phyloP scores from a whole-genome alignment of 331 rosid species.

The Phaseolus coccineus region DNA sequence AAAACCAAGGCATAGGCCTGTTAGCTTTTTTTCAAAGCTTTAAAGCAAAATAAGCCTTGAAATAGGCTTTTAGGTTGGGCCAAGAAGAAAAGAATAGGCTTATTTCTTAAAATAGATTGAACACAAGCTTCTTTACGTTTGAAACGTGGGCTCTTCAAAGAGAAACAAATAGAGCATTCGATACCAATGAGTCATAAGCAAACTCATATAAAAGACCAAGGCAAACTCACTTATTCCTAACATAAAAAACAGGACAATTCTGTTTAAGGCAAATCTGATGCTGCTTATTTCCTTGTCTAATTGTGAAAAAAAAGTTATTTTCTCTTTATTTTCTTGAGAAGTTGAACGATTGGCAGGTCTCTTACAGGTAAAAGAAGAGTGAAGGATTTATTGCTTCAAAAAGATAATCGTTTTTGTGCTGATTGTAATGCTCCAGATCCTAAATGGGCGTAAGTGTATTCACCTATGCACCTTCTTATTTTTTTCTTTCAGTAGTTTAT shows the following conservation, averaged over 20 bases:
- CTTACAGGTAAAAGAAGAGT: constrained; percentile 78
- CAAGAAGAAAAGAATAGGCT: background rate
- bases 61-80: background rate
- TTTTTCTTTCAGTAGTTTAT: constrained; percentile 8
- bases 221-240: too few species aligned
- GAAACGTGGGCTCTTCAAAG: too few species aligned
- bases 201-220: too few species aligned
- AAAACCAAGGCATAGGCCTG: background rate
- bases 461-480: background rate
- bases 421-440: constrained; percentile 88
- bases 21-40: background rate
- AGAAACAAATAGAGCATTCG: too few species aligned
- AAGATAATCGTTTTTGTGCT: constrained; percentile 82
- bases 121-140: constrained; percentile 1
- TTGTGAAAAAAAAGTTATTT: constrained; percentile 34
- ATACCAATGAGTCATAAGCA: too few species aligned
- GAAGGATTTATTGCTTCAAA: constrained; percentile 72
- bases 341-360: constrained; percentile 47
- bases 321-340: constrained; percentile 39
- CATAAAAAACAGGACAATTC: background rate
- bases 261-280: background rate
- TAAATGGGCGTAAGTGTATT: constrained; percentile 88
- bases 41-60: background rate
- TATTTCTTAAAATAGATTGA: background rate
- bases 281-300: constrained; percentile 21